Base-by-base conservation (phyloP, 2,329 filamentous ascomycete genomes). In the Xylariales sp. region DNA sequence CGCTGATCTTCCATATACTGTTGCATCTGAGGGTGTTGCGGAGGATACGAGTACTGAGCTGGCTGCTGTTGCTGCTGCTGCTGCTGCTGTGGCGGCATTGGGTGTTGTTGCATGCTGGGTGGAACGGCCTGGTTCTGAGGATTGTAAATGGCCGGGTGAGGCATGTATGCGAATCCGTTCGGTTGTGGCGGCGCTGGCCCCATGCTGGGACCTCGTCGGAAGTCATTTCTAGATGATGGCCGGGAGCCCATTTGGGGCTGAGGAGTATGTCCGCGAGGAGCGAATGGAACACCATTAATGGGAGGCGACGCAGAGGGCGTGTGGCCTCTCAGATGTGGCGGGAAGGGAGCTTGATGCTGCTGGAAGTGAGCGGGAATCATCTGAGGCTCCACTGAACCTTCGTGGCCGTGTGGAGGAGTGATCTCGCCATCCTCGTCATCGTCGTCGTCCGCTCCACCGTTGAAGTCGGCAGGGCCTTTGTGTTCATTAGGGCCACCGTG, bases 401-500 rank as follows among this genome's bases (percentile, higher is more conserved):
- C 63, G 19, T 87, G 87, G 44, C 78, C 79, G 43, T 81, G 79
- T 6, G 83, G 83, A 32, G 85, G 85, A 6, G 85, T 86, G 41
- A 74, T 83, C 20, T 85, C 83, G 41, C 83, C 81, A 38, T 88
- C 81, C 25, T 89, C 84, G 17, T 87, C 85, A 19, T 85, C 87
- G 13, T 94, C 89, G 34, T 96, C 90, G 37, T 93, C 88, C 49
- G 85, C 85, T 45, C 85, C 84, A 48, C 88, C 88, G 56, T 84
- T 86, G 65, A 95, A 98, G 63, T 98, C 93, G 38, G 78, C 76
- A 1, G 93, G 93, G 3, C 91, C 91, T 67, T 97, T 98, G 67
- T 97, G 91, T 63, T 98, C 93, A 63, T 93, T 94, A 30, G 90
- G 84, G 42, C 81, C 84, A 53, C 89, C 89, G 70, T 95, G 95